Base-by-base conservation (phyloP, 306 rosid species). In the Quercus berberidifolia region DNA sequence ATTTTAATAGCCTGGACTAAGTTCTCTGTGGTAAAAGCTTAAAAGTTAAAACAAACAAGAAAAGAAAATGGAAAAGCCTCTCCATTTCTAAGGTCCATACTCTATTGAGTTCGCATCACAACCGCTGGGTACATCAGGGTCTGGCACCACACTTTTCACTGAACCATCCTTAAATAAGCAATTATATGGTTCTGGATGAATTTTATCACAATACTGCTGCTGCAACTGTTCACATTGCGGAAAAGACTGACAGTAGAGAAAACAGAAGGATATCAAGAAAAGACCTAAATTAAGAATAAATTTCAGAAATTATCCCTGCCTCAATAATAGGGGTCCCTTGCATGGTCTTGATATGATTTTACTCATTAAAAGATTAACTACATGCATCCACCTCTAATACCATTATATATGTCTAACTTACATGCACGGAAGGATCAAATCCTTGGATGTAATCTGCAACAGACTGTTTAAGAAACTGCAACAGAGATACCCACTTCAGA, bases 391-490 rank as follows among this genome's bases (percentile, higher is more conserved):
- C 72, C 62, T 51, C 41, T 19, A 73, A 60, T 49, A 60, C 15
- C 10, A 67, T 67, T 15, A 69, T 55, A 57, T 51, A n/a, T 58
- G 23, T 63, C 83, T 31, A 65, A 83, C 97, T 89, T 91, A 90
- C 98, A 89, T 94, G 91, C 83, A 81, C 76, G 58, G 98, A 88
- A 60, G 85, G 87, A 69, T 96, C 97, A 86, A 89, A 93, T 74
- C 78, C 86, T 76, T 86, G 82, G 65, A 89, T 85, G 80, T 89
- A 90, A 83, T 96, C 98, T 59, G 90, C 78, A 59, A 92, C 96
- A 63, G 98, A 86, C 88, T 90, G 96, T 69, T 87, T 90, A 79
- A 96, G 94, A 85, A 91, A 86, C 99, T 93, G 98, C 85, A 85
- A 83, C 58, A 86, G 60, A 65, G 25, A 79, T 73, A 79, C 58